Percentiles rank a stretch among this genome's conserved stretches.
These are phyloP conservation scores for Diplotaxis tenuifolia DNA, from an alignment of 345 rosid species.

Conservation along the genomic window DNA sequence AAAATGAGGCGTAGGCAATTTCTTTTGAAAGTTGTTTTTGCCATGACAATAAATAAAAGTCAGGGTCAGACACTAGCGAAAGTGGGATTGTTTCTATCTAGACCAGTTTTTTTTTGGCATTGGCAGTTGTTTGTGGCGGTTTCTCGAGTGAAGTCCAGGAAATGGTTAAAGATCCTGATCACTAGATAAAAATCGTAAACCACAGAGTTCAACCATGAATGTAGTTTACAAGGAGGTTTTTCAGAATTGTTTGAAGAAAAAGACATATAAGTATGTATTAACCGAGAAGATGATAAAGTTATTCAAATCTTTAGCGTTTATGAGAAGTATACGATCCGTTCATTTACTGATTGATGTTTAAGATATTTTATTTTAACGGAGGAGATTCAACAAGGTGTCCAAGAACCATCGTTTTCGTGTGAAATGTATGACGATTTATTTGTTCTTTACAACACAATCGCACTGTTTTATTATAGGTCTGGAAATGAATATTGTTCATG, in stretches of 20 bases:
- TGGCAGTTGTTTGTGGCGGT: neutral
- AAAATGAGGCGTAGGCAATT: neutral
- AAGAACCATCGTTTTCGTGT: too few relatives aligned
- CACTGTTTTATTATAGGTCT: too few relatives aligned
- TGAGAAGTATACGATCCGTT: too few relatives aligned
- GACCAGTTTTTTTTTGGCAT: neutral
- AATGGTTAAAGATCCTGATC: neutral
- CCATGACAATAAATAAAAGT: neutral
- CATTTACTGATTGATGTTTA: too few relatives aligned
- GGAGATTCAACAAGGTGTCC: too few relatives aligned
- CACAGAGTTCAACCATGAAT: neutral
- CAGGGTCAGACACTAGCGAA: neutral
- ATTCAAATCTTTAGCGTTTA: too few relatives aligned
- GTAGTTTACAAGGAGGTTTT: neutral
- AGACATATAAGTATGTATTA: neutral
- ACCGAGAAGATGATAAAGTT: too few relatives aligned
- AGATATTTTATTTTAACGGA: too few relatives aligned
- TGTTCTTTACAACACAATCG: too few relatives aligned
- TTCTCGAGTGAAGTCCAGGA: neutral
- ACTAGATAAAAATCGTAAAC: neutral
- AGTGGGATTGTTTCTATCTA: neutral
- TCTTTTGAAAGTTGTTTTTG: neutral
- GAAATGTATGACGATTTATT: too few relatives aligned
- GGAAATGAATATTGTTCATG: too few relatives aligned
- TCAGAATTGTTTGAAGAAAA: neutral